Percentiles rank a stretch among this genome's conserved stretches.
Conservation (phyloP, 768 basidiomycete species). For the Naganishia randhawae region DNA sequence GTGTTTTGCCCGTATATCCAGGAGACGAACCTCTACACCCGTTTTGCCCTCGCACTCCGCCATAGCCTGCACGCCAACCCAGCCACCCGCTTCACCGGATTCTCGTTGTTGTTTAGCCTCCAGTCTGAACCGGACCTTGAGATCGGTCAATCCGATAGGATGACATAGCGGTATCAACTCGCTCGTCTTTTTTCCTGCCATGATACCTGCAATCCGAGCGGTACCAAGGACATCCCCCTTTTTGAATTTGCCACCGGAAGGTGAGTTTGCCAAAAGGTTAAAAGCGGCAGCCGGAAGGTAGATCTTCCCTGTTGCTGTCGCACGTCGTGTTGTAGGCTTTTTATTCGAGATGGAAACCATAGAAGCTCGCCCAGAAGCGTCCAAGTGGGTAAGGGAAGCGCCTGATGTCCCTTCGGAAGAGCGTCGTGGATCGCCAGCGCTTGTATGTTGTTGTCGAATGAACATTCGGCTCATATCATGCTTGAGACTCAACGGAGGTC, state of each 20-base stretch:
- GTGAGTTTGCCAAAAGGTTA: constrained; percentile 58
- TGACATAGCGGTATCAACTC: constrained; percentile 85
- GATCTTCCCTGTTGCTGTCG: constrained; percentile 73
- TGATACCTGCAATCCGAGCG: constrained; percentile 76
- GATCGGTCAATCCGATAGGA: constrained; percentile 67
- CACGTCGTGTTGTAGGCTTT: constrained; percentile 60
- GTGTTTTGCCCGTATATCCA: neutral
- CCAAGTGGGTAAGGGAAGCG: constrained; percentile 66
- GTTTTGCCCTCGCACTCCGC: constrained; percentile 75
- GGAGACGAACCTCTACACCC: constrained; percentile 58
- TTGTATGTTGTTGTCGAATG: neutral
- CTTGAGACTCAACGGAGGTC: neutral
- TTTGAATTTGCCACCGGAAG: constrained; percentile 41
- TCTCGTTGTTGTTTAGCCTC: constrained; percentile 52
- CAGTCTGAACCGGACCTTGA: constrained; percentile 59
- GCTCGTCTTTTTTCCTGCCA: constrained; percentile 78
- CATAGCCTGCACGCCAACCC: constrained; percentile 63
- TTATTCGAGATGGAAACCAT: constrained; percentile 83
- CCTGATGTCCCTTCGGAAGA: neutral
- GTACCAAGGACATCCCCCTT: constrained; percentile 50
- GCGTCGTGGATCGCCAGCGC: too few relatives aligned
- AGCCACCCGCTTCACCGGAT: constrained; percentile 48
- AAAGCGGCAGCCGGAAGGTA: constrained; percentile 65
- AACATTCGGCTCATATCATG: neutral
- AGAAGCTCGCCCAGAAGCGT: constrained; percentile 62